These are phyloP conservation scores for Huntiella decipiens DNA, from an alignment of 2,329 filamentous ascomycete species.

Conservation along the genomic window DNA sequence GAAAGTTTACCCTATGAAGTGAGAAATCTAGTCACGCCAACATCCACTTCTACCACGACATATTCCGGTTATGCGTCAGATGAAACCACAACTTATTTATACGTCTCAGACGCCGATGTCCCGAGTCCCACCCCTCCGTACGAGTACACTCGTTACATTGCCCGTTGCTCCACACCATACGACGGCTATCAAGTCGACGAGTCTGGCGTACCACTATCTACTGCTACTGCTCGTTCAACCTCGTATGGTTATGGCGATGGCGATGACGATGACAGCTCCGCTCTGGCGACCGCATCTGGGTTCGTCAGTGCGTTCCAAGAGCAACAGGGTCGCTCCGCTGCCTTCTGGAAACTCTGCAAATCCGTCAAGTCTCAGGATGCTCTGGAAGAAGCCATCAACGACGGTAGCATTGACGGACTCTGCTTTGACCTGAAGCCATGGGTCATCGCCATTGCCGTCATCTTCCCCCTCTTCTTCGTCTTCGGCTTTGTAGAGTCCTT, in stretches of 20 bases:
- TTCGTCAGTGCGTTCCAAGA: no score
- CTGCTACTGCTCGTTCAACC: no score
- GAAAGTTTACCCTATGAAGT: neutral
- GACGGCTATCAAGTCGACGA: neutral
- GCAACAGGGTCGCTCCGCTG: no score
- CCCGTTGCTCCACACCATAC: neutral
- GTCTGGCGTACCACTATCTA: no score
- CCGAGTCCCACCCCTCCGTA: neutral
- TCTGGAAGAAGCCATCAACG: neutral
- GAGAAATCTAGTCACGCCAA: neutral
- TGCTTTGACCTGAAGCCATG: neutral
- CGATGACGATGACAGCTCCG: no score
- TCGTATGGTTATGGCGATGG: no score
- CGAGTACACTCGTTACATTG: neutral
- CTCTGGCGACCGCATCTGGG: no score
- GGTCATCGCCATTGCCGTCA: slow-evolving; percentile 14
- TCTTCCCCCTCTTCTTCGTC: slow-evolving; percentile 17
- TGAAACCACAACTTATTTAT: neutral
- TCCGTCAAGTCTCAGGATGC: neutral
- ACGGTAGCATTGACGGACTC: neutral
- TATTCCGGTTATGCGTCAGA: neutral
- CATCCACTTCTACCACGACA: neutral
- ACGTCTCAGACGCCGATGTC: neutral
- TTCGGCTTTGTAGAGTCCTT: slow-evolving; percentile 18
- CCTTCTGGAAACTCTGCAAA: no score